Percentiles rank a stretch among this genome's conserved stretches.
Evolutionary conservation across 805 yeast genomes (phyloP).

Genomic region (Starmerella bacillaris): DNA sequence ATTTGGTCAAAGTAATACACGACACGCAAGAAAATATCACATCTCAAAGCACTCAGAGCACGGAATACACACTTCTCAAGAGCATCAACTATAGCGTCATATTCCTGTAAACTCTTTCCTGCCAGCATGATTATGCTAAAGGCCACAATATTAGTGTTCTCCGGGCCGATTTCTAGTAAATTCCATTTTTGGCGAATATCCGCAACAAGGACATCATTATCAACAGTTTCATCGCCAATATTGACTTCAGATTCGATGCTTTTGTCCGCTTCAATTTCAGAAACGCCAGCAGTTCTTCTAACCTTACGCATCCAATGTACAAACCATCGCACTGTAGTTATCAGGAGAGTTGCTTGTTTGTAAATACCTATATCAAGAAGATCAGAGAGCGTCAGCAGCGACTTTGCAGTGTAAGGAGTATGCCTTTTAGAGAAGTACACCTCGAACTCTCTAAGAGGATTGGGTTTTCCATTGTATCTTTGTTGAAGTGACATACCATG

Average conservation of each 20-base stretch:
- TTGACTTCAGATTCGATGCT: neutral
- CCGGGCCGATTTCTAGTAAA: neutral
- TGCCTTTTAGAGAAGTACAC: slow-evolving; percentile 14
- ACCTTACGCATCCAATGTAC: slow-evolving; percentile 42
- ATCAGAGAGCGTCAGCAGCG: slow-evolving; percentile 30
- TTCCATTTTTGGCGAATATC: neutral
- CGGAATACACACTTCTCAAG: slow-evolving; percentile 17
- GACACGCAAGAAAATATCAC: slow-evolving; percentile 37
- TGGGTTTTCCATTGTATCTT: slow-evolving; percentile 1
- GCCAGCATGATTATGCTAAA: slow-evolving; percentile 8
- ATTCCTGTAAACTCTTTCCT: slow-evolving; percentile 17
- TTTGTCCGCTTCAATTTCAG: neutral
- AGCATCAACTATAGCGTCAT: slow-evolving; percentile 17
- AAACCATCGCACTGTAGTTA: slow-evolving; percentile 40
- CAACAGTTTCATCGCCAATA: no score
- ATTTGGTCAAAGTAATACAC: slow-evolving; percentile 36
- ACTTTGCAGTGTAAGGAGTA: slow-evolving; percentile 6
- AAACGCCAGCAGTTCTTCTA: slow-evolving; percentile 7
- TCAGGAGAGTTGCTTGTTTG: slow-evolving; percentile 34
- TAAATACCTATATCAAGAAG: slow-evolving; percentile 36
- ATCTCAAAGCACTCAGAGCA: slow-evolving; percentile 32
- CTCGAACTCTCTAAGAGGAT: slow-evolving; percentile 14
- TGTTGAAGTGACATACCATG: neutral
- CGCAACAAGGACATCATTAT: no score
- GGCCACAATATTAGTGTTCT: neutral